A percentile compares a stretch with the other conserved stretches of the same genome.
Evolutionary conservation across 2,329 filamentous ascomycete genomes (phyloP).

Genomic region (Scedosporium dehoogii): DNA sequence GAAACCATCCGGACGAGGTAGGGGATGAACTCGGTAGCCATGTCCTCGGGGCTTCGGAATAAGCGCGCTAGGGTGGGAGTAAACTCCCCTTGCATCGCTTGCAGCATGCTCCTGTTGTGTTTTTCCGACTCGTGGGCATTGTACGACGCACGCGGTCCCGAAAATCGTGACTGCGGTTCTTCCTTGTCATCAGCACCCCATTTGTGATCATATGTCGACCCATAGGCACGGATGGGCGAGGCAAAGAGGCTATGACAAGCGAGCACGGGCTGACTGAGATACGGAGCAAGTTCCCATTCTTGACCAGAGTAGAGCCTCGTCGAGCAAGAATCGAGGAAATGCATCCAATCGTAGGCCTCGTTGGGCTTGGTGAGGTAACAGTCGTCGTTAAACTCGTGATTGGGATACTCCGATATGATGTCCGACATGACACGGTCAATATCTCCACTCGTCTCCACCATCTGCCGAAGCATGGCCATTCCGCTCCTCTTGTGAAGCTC

Average conservation of each 20-base stretch:
- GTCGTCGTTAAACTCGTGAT: slow-evolving; percentile 87
- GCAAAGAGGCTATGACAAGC: slow-evolving; percentile 91
- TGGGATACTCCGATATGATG: slow-evolving; percentile 78
- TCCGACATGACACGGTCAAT: slow-evolving; percentile 71
- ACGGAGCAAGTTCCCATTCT: slow-evolving; percentile 85
- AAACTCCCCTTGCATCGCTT: slow-evolving; percentile 62
- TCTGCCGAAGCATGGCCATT: slow-evolving; percentile 62
- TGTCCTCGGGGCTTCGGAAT: slow-evolving; percentile 68
- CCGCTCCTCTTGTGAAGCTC: slow-evolving; percentile 64
- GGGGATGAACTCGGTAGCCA: slow-evolving; percentile 75
- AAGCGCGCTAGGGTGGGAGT: slow-evolving; percentile 61
- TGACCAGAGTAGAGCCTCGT: slow-evolving; percentile 71
- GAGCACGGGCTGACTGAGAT: slow-evolving; percentile 76
- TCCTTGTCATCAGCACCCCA: slow-evolving; percentile 37
- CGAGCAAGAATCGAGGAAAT: slow-evolving; percentile 82
- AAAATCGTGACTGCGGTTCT: slow-evolving; percentile 59
- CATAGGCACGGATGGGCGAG: slow-evolving; percentile 47
- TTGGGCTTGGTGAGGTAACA: slow-evolving; percentile 81
- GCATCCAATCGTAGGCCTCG: slow-evolving; percentile 83
- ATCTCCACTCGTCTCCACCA: slow-evolving; percentile 72
- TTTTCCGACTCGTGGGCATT: slow-evolving; percentile 72
- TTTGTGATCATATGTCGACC: slow-evolving; percentile 22
- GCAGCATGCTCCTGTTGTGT: slow-evolving; percentile 64
- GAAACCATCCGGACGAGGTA: slow-evolving; percentile 76
- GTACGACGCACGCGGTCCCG: slow-evolving; percentile 73